These are phyloP conservation scores for Eucalyptus albens DNA, from an alignment of 345 rosid genomes.

Conservation along the genomic window DNA sequence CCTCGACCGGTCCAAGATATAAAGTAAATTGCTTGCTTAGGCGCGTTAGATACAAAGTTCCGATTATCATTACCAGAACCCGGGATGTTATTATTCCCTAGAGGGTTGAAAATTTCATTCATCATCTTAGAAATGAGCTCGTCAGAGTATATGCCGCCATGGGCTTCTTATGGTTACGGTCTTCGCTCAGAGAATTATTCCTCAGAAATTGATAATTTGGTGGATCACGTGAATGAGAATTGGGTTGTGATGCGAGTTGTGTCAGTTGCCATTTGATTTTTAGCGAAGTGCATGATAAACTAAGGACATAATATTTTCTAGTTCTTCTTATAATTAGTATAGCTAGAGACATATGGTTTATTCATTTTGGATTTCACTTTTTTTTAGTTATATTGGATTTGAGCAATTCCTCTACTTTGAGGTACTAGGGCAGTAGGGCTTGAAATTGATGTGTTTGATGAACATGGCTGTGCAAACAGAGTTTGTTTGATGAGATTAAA, in stretches of 20 bases:
- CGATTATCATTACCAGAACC: neutral
- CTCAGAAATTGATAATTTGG: neutral
- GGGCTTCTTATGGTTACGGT: neutral
- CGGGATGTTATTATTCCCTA: neutral
- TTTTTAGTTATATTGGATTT: neutral
- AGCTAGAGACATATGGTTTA: neutral
- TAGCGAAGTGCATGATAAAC: neutral
- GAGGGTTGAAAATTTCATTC: neutral
- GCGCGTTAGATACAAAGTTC: neutral
- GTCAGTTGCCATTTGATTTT: neutral
- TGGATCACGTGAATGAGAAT: neutral
- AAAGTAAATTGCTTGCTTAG: neutral
- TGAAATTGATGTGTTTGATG: neutral
- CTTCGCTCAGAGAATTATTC: neutral
- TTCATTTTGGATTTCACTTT: neutral
- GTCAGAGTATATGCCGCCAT: neutral
- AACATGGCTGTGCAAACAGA: neutral
- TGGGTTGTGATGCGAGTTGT: neutral
- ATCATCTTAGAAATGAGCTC: neutral
- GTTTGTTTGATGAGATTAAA: neutral
- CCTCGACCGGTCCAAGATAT: neutral
- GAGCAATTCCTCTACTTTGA: neutral
- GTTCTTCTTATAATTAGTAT: neutral
- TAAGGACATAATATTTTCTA: neutral
- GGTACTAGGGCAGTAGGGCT: neutral